phyloP scores from a whole-genome alignment of 495 filamentous ascomycete species.

The Terfezia boudieri region DNA sequence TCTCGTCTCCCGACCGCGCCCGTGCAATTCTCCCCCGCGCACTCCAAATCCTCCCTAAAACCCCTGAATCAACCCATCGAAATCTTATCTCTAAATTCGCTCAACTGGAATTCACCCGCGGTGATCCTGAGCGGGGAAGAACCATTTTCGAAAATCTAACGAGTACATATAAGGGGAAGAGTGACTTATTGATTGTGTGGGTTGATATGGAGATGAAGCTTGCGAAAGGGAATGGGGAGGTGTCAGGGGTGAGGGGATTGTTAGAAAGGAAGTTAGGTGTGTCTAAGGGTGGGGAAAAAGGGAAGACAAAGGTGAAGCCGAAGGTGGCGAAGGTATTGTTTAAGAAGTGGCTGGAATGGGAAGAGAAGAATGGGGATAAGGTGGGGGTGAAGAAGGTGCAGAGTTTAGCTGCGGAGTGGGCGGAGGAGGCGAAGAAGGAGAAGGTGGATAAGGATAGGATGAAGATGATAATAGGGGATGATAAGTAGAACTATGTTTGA shows the following conservation, averaged over 20 bases:
- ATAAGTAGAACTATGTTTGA: neutral
- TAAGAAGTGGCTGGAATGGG: conserved; percentile 60
- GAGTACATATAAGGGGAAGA: conserved; percentile 60
- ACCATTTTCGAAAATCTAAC: conserved; percentile 85
- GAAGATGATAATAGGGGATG: neutral
- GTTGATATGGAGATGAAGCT: conserved; percentile 56
- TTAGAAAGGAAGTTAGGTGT: conserved; percentile 21
- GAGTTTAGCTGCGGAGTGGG: conserved; percentile 49
- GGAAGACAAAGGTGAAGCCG: conserved; percentile 1
- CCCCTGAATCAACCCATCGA: conserved; percentile 45
- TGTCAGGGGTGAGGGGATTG: conserved; percentile 17
- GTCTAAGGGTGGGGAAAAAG: neutral
- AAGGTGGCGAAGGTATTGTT: conserved; percentile 49
- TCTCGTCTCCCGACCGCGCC: conserved; percentile 44
- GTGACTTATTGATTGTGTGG: conserved; percentile 81
- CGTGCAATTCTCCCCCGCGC: conserved; percentile 68
- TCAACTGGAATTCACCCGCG: conserved; percentile 72
- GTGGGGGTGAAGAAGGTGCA: conserved; percentile 52
- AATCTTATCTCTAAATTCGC: conserved; percentile 63
- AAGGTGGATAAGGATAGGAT: conserved; percentile 17
- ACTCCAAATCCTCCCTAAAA: conserved; percentile 51
- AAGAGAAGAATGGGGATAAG: conserved; percentile 47
- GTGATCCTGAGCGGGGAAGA: conserved; percentile 73
- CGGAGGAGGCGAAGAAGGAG: conserved; percentile 30
- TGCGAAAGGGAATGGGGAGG: conserved; percentile 7